Evolutionary conservation across 768 basidiomycete genomes (phyloP).

Genomic region (Daedaleopsis sinensis): DNA sequence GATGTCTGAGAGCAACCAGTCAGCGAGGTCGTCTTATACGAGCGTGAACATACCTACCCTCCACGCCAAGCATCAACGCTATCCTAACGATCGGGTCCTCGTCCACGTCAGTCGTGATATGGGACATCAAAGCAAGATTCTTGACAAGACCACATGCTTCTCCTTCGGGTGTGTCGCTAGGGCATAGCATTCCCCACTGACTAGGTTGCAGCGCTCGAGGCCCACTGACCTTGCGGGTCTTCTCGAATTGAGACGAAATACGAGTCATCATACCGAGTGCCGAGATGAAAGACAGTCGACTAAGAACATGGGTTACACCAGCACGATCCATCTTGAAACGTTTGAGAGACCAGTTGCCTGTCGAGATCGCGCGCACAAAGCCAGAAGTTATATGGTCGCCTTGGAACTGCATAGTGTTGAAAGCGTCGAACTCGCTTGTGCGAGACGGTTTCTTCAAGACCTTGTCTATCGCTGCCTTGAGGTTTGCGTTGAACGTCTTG

Average conservation of each 20-base stretch:
- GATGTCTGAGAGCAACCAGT: conserved; percentile 63
- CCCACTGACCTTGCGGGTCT: conserved; percentile 97
- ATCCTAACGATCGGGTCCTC: conserved; percentile 91
- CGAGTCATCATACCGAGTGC: conserved; percentile 99
- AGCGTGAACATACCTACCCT: conserved; percentile 57
- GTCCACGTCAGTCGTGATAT: conserved; percentile 98
- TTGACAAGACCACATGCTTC: conserved; percentile 99
- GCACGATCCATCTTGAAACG: conserved; percentile 99
- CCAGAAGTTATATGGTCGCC: conserved; percentile 96
- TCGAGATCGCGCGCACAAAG: conserved; percentile 96
- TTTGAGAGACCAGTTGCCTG: conserved; percentile 98
- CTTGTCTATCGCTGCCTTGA: conserved; percentile 95
- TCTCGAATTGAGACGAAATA: conserved; percentile 98
- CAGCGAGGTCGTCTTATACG: background rate
- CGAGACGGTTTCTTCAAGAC: conserved; percentile 95
- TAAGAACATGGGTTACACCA: conserved; percentile 97
- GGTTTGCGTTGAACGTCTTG: conserved; percentile 96
- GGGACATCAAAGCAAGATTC: conserved; percentile 98
- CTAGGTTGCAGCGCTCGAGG: conserved; percentile 95
- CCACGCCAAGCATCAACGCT: conserved; percentile 94
- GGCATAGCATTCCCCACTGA: conserved; percentile 99
- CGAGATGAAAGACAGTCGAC: conserved; percentile 93
- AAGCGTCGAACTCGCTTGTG: conserved; percentile 92
- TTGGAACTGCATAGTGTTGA: conserved; percentile 92
- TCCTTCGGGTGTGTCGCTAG: conserved; percentile 98